Evolutionary conservation across 1,284 basidiomycete genomes (phyloP), one percentile per base, ranked within the genome.

Genomic region (Earliella scabrosa): DNA sequence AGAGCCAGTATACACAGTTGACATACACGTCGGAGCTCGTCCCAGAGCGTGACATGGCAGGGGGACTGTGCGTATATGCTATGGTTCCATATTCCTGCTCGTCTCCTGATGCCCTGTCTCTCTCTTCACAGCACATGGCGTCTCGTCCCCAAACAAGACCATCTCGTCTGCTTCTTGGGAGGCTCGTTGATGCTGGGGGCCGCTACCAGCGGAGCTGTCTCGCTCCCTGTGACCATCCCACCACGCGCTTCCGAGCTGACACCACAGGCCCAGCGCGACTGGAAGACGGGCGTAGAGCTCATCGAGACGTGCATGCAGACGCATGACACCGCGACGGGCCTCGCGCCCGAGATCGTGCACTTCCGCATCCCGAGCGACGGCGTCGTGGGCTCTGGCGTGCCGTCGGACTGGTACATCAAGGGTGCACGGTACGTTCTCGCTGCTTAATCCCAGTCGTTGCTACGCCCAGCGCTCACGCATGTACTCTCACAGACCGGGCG

Each of bases 101-200:
- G 56, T 10, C 45, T 59, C 36, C 63, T 49, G 10, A 32, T 9
- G 8, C 0, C 20, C 2, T n/a, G 14, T 18, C 14, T 6, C 21
- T 13, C n/a, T 18, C 20, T 14, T 24, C 35, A 13, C 63, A 92
- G 90, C 27, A 72, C 75, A 49, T 94, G 90, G 91, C 78, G 80
- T 23, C 75, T 91, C 14, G 77, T 82, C 1, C 90, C 91, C 14
- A 97, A 97, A 73, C 96, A 98, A 76, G 96, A 98, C 71, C 96
- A 98, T 71, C 83, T 98, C 20, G 95, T 94, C 1, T 98, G 96
- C 74, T 98, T 98, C 85, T 76, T 98, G 43, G 95, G 90, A 32
- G 95, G 95, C 5, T 91, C 92, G 2, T 83, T 98, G 63, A 88
- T 98, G 81, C 83, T 98, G 6, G 95, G 96, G 20, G 90, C 95